phyloP scores from a whole-genome alignment of 768 basidiomycete genomes.

The Naematelia encephala region DNA sequence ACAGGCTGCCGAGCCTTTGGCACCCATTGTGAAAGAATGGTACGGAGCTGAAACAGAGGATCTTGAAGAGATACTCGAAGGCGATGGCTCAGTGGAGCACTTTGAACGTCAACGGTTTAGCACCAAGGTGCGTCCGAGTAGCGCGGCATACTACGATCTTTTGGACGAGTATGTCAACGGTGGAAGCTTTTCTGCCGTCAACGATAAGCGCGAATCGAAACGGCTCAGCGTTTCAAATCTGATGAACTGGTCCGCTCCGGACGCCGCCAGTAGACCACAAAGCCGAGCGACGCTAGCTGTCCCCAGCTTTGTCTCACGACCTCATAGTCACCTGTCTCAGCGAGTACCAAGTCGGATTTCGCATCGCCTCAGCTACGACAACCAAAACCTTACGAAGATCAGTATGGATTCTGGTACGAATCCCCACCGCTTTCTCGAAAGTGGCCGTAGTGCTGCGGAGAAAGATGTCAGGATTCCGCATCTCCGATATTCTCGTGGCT shows the following conservation, averaged over 20 bases:
- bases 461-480: not conserved
- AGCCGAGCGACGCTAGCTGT: not conserved
- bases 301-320: not conserved
- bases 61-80: conserved; percentile 55
- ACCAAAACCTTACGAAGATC: not conserved
- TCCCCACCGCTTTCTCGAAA: not conserved
- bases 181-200: conserved; percentile 6
- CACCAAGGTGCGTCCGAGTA: conserved; percentile 23
- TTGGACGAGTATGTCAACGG: conserved; percentile 41
- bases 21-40: conserved; percentile 49
- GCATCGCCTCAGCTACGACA: not conserved
- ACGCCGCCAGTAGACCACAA: conserved; percentile 10
- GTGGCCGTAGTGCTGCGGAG: not conserved
- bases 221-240: conserved; percentile 26
- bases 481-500: not conserved
- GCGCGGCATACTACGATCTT: conserved; percentile 39
- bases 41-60: conserved; percentile 55
- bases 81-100: conserved; percentile 8
- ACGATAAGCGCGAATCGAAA: not conserved
- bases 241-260: conserved; percentile 27
- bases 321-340: not conserved
- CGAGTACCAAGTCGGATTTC: not conserved
- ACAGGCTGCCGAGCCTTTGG: conserved; percentile 55
- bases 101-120: no score
- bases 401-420: not conserved